Conservation (phyloP, 805 yeast species). For the Spathaspora girioi region DNA sequence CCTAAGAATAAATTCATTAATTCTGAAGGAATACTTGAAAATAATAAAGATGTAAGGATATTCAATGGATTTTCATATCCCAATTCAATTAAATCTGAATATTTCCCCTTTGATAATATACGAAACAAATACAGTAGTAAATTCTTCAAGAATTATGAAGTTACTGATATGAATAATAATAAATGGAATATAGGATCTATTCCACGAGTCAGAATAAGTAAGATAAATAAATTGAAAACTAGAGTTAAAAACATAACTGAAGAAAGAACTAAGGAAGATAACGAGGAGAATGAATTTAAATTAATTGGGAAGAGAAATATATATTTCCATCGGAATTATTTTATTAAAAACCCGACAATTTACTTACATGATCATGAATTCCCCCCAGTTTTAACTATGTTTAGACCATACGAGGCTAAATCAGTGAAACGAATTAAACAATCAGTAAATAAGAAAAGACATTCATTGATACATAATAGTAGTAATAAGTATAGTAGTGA, state of each 20-base stretch:
- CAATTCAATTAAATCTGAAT: slow-evolving; percentile 17
- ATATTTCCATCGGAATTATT: slow-evolving; percentile 34
- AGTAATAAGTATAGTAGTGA: slow-evolving; percentile 4
- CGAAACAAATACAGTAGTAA: slow-evolving; percentile 4
- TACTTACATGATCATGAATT: slow-evolving; percentile 6
- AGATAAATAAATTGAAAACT: slow-evolving; percentile 18
- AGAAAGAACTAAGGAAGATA: background rate
- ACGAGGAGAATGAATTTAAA: slow-evolving; percentile 14
- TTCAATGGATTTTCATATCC: slow-evolving; percentile 25
- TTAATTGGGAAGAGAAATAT: slow-evolving; percentile 32
- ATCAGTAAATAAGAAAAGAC: slow-evolving; percentile 22
- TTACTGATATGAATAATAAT: slow-evolving; percentile 20
- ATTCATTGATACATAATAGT: slow-evolving; percentile 1
- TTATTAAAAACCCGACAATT: slow-evolving; percentile 17
- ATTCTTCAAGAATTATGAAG: slow-evolving; percentile 23
- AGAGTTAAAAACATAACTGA: slow-evolving; percentile 10
- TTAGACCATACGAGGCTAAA: slow-evolving; percentile 39
- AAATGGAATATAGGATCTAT: slow-evolving; percentile 44
- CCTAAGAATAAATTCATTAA: slow-evolving; percentile 12
- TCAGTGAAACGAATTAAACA: slow-evolving; percentile 35
- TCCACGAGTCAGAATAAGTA: slow-evolving; percentile 35
- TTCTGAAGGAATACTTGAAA: background rate
- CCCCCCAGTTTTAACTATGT: slow-evolving; percentile 33
- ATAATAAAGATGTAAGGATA: slow-evolving; percentile 2
- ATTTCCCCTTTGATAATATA: slow-evolving; percentile 17